Conservation (phyloP, 306 rosid species). For the Cicer bijugum region DNA sequence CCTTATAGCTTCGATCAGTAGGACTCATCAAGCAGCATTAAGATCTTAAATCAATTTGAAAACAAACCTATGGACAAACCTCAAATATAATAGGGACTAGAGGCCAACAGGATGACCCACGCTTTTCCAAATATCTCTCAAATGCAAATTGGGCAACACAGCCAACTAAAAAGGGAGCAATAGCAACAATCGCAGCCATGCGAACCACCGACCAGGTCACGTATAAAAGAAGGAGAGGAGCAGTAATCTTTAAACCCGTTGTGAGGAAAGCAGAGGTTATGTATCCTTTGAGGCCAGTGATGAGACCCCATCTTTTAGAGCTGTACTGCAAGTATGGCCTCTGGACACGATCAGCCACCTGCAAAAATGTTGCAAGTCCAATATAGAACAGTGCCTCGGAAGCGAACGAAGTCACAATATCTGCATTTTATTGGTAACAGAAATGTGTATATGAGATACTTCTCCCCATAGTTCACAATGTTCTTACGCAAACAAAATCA, state of each 20-base stretch:
- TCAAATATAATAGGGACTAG: constrained; percentile 79
- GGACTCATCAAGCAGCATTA: constrained; percentile 2
- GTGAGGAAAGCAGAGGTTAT: constrained; percentile 64
- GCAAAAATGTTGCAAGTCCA: constrained; percentile 71
- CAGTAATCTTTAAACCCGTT: constrained; percentile 69
- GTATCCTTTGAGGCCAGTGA: constrained; percentile 92
- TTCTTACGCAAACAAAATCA: constrained; percentile 8
- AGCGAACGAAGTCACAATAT: constrained; percentile 59
- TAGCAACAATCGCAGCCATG: constrained; percentile 57
- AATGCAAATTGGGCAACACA: constrained; percentile 67
- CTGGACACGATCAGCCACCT: constrained; percentile 76
- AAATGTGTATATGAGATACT: constrained; percentile 28
- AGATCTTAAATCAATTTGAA: constrained; percentile 34
- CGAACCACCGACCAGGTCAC: constrained; percentile 71
- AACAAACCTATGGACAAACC: constrained; percentile 50
- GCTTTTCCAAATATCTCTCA: constrained; percentile 54
- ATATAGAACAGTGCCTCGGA: constrained; percentile 69
- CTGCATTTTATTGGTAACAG: constrained; percentile 56
- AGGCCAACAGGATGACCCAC: constrained; percentile 82
- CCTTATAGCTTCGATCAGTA: neutral
- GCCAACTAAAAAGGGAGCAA: constrained; percentile 69
- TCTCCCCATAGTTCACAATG: constrained; percentile 3
- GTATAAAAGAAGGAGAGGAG: constrained; percentile 55
- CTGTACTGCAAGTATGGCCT: constrained; percentile 87
- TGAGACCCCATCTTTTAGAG: constrained; percentile 90